Conservation (phyloP, 2,329 filamentous ascomycete genomes). For the Lecanosticta acicola region DNA sequence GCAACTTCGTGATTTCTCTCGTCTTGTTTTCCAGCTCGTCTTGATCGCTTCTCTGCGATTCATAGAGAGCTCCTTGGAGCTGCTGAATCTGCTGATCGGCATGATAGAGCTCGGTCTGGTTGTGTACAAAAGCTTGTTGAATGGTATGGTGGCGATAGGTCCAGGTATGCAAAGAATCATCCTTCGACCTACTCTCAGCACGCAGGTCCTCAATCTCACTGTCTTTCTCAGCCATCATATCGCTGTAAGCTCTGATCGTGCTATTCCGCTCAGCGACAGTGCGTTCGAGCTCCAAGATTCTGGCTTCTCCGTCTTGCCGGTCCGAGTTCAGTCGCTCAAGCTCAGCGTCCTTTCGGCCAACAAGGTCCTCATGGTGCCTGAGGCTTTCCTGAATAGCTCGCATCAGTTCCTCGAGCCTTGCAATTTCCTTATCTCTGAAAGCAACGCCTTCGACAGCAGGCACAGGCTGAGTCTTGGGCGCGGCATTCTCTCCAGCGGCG, state of each 20-base stretch:
- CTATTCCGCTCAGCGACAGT: constrained; percentile 7
- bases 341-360: constrained; percentile 10
- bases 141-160: constrained; percentile 7
- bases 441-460: constrained; percentile 18
- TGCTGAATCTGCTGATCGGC: constrained; percentile 11
- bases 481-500: background rate
- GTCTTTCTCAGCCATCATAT: constrained; percentile 7
- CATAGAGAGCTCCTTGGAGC: constrained; percentile 6
- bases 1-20: constrained; percentile 16
- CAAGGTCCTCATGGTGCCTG: constrained; percentile 11
- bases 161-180: constrained; percentile 6
- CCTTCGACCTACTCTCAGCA: constrained; percentile 8
- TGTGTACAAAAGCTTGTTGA: constrained; percentile 7
- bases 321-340: constrained; percentile 4
- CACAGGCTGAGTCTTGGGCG: too few relatives aligned
- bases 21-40: constrained; percentile 16
- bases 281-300: constrained; percentile 8
- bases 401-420: constrained; percentile 19
- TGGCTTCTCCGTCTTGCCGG: constrained; percentile 1
- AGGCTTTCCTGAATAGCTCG: constrained; percentile 13
- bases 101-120: constrained; percentile 11
- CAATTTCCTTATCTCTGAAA: constrained; percentile 27
- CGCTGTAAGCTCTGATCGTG: constrained; percentile 5
- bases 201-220: constrained; percentile 6
- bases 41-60: constrained; percentile 8